Evolutionary conservation across 306 rosid species (phyloP).

Genomic region (Dryas octopetala): DNA sequence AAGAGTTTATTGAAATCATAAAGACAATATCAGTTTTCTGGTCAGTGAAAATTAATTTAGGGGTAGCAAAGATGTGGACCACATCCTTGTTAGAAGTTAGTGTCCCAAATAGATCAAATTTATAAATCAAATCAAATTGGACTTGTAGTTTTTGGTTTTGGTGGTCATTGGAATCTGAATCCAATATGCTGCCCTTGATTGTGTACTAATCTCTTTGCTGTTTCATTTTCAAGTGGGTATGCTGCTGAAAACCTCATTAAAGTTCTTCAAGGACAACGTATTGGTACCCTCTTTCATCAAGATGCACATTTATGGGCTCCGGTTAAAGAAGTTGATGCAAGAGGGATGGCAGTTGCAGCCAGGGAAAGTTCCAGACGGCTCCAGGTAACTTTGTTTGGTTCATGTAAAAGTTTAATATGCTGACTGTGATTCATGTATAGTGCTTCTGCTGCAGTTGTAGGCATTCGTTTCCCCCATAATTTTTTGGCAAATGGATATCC

Average conservation of each 20-base stretch:
- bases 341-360: constrained; percentile 95
- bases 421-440: not conserved
- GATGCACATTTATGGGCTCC: constrained; percentile 78
- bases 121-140: not conserved
- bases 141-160: constrained; percentile 7
- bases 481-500: not conserved
- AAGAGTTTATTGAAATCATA: not conserved
- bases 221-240: constrained; percentile 60
- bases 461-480: constrained; percentile 3
- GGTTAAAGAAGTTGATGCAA: constrained; percentile 64
- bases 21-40: not conserved
- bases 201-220: constrained; percentile 9
- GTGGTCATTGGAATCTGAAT: constrained; percentile 13
- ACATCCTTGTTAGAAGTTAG: not conserved
- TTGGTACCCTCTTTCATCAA: constrained; percentile 93
- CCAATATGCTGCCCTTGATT: constrained; percentile 8
- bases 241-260: constrained; percentile 69
- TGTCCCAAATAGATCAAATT: not conserved
- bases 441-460: not conserved
- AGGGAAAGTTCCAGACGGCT: constrained; percentile 94
- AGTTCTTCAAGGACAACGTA: constrained; percentile 82
- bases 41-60: not conserved
- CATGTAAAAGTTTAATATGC: not conserved
- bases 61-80: not conserved
- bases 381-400: constrained; percentile 57